Evolutionary conservation across 2,329 filamentous ascomycete species (phyloP), one percentile per base, ranked within the genome.

Genomic region (Ceratocystis harringtonii): DNA sequence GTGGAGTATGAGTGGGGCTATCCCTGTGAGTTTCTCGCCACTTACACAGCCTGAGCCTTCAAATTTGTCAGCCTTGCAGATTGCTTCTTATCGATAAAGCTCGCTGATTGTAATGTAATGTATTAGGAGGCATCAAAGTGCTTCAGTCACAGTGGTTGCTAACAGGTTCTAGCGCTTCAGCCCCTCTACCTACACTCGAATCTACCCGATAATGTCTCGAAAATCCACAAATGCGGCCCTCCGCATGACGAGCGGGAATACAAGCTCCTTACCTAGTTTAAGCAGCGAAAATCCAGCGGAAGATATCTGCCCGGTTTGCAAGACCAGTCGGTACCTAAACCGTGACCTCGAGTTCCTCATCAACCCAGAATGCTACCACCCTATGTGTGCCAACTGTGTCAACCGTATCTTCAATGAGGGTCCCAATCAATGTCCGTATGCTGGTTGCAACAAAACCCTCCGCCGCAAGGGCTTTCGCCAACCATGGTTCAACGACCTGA

Each of bases 331-430:
- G 69, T 97, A 97, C 79, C 87, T 97, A 72, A 96, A 96, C 79
- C 86, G 86, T 68, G 87, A 91, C 77, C 92, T 99, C 83, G 83
- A 87, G 69, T 97, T 99, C 77, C 88, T 94, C 71, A 92, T 99
- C 78, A 96, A 97, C 75, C 90, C 92, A 7, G 91, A 95, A 80
- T 99, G 94, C 82, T 99, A 99, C 80, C 94, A 99, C 80, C 90
- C 90, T 70, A 97, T 99, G 90, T 99, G 94, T 80, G 88, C 90
- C 74, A 92, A 89, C 66, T 99, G 94, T 78, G 92, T 97, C 52
- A 89, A 92, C 75, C 88, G 92, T 65, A 89, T 97, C 71, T 99
- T 97, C 81, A 88, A 88, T 44, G 86, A 90, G 65, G 94, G 94
- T 0, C 94, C 94, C 0, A 90, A 91, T 65, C 89, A 91, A 68